phyloP scores from a whole-genome alignment of 345 rosid species.

The Adansonia digitata region DNA sequence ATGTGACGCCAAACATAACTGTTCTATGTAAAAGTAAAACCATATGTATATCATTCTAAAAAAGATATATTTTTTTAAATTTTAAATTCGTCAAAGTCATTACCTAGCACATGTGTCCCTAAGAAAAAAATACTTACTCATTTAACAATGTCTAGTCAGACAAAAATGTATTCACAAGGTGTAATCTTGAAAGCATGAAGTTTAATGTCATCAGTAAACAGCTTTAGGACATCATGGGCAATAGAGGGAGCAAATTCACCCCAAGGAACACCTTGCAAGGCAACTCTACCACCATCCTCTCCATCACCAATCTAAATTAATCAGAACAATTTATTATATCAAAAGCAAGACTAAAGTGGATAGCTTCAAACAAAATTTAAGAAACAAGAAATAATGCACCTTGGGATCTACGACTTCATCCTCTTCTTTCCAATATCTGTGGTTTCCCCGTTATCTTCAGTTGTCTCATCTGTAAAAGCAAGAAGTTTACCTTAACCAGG shows the following conservation, averaged over 20 bases:
- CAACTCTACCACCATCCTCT: conserved; percentile 84
- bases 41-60: background rate
- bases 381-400: conserved; percentile 25
- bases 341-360: background rate
- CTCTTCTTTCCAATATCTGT: conserved; percentile 77
- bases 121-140: conserved; percentile 38
- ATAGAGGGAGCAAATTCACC: conserved; percentile 61
- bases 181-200: conserved; percentile 71
- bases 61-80: background rate
- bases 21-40: background rate
- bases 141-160: conserved; percentile 66
- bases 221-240: conserved; percentile 48
- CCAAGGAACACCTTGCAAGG: conserved; percentile 58
- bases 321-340: background rate
- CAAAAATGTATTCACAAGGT: conserved; percentile 67
- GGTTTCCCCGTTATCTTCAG: conserved; percentile 44
- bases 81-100: background rate
- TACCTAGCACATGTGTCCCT: background rate
- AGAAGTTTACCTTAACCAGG: background rate
- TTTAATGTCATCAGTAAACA: conserved; percentile 42
- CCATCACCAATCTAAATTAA: conserved; percentile 64
- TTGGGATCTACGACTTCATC: conserved; percentile 55
- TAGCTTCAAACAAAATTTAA: conserved; percentile 8
- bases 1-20: background rate
- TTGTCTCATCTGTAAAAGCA: conserved; percentile 42